Conservation (phyloP, 2,329 filamentous ascomycete genomes). For the Pseudocercospora vitis region DNA sequence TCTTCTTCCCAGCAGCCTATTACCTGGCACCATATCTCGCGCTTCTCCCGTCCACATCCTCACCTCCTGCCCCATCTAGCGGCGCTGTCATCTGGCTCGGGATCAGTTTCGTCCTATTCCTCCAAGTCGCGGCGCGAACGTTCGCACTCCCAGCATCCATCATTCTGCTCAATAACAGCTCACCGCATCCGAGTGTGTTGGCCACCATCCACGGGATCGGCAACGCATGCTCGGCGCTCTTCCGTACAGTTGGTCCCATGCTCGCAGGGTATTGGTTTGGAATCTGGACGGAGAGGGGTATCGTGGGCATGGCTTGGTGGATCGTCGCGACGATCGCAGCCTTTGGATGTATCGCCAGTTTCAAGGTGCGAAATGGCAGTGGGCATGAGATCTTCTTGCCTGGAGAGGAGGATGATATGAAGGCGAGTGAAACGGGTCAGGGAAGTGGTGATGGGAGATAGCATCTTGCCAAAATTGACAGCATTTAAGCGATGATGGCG, state of each 20-base stretch:
- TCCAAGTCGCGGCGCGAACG: slow-evolving; percentile 72
- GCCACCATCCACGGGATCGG: slow-evolving; percentile 61
- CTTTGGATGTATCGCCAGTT: slow-evolving; percentile 58
- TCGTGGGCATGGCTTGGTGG: slow-evolving; percentile 61
- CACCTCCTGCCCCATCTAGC: slow-evolving; percentile 51
- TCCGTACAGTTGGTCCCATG: slow-evolving; percentile 58
- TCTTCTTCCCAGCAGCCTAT: slow-evolving; percentile 71
- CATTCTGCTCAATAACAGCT: slow-evolving; percentile 60
- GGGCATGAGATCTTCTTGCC: slow-evolving; percentile 61
- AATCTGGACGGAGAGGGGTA: slow-evolving; percentile 53
- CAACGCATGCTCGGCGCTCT: slow-evolving; percentile 55
- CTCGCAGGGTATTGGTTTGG: slow-evolving; percentile 57
- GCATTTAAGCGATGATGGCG: background rate
- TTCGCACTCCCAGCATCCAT: slow-evolving; percentile 61
- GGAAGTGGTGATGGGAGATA: slow-evolving; percentile 36
- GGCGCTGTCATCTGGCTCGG: slow-evolving; percentile 63
- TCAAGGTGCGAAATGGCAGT: slow-evolving; percentile 64
- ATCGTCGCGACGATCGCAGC: slow-evolving; percentile 55
- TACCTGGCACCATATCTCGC: slow-evolving; percentile 69
- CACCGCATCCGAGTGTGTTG: slow-evolving; percentile 56
- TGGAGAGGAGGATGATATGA: slow-evolving; percentile 44
- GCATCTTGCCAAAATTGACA: slow-evolving; percentile 1
- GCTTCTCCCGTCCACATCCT: slow-evolving; percentile 59
- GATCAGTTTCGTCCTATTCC: slow-evolving; percentile 61
- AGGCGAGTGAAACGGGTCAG: slow-evolving; percentile 28